Evolutionary conservation across 192 early-diverging fungal genomes (phyloP), one percentile per base, ranked within the genome.

Genomic region (Entomortierella parvispora): DNA sequence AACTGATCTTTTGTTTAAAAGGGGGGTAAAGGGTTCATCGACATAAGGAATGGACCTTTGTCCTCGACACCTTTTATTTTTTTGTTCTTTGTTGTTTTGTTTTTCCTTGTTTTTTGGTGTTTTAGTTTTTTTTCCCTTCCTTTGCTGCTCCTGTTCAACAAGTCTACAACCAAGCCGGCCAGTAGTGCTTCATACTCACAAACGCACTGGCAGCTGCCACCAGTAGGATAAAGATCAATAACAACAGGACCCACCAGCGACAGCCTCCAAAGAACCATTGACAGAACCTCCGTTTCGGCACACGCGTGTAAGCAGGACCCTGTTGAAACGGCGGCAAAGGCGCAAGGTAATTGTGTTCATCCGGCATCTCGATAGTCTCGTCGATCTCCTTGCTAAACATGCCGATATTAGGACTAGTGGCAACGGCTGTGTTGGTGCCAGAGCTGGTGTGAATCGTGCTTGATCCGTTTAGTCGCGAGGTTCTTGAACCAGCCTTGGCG

Each of bases 171-270:
- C 5, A 9, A 9, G 5, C 12, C 12, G 37, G 37, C 37, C 37
- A 40, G 37, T 40, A 40, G 12, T 40, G 25, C 33, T 22, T 52
- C 5, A 18, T 32, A 15, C 60, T 63, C 63, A 77, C 65, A 11
- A 65, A 37, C 2, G n/a, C 66, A 4, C 43, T 59, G 2, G 65
- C 65, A 31, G 51, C 11, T 6, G 62, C 11, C 5, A 45, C 60
- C 3, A 55, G 53, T 22, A 43, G 53, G 26, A 68, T 56, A 25
- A 77, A 15, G 28, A 77, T 62, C 12, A 58, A 25, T 8, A 77
- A 20, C 14, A 77, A 20, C 11, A 77, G 48, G 11, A 63, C 65
- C 74, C 74, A 77, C 74, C 65, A 77, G 9, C 74, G 65, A 64
- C 65, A 68, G 5, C 74, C 74, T 28, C 74, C 74, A 77, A 45